Evolutionary conservation across 495 filamentous ascomycete species (phyloP).

Genomic region (Cairneyella variabilis): DNA sequence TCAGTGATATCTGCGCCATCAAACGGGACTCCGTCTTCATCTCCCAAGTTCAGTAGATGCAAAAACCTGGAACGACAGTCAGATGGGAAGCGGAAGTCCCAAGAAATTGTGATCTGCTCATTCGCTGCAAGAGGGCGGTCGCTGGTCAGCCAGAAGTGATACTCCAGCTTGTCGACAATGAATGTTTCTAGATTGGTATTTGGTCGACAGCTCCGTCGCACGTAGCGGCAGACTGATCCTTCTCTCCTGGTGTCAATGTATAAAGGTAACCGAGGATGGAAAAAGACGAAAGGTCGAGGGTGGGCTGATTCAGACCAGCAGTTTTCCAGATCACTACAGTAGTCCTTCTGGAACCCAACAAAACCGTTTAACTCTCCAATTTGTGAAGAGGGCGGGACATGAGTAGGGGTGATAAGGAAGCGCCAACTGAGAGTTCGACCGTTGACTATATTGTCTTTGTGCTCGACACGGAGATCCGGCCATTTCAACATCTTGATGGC

Average conservation of each 20-base stretch:
- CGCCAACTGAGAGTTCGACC: constrained; percentile 58
- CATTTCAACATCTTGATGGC: constrained; percentile 34
- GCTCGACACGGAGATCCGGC: constrained; percentile 36
- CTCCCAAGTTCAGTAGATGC: constrained; percentile 46
- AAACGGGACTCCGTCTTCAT: constrained; percentile 34
- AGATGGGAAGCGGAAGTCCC: constrained; percentile 51
- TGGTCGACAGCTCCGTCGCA: constrained; percentile 82
- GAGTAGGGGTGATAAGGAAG: constrained; percentile 56
- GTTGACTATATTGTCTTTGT: constrained; percentile 41
- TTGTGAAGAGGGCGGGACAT: constrained; percentile 59
- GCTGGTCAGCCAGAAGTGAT: constrained; percentile 86
- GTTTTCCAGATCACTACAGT: constrained; percentile 67
- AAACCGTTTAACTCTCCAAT: constrained; percentile 86
- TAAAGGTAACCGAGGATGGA: constrained; percentile 75
- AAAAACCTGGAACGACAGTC: constrained; percentile 37
- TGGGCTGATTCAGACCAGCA: constrained; percentile 72
- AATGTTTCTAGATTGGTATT: constrained; percentile 80
- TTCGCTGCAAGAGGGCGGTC: constrained; percentile 60
- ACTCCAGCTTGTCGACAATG: constrained; percentile 68
- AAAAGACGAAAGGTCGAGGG: constrained; percentile 82
- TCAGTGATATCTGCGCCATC: constrained; percentile 42
- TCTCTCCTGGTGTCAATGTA: constrained; percentile 87
- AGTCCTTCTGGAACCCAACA: constrained; percentile 74
- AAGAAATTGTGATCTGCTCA: constrained; percentile 53
- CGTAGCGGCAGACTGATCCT: constrained; percentile 79